phyloP scores from a whole-genome alignment of 148 eudicot species.

The Amaranthus palmeri region DNA sequence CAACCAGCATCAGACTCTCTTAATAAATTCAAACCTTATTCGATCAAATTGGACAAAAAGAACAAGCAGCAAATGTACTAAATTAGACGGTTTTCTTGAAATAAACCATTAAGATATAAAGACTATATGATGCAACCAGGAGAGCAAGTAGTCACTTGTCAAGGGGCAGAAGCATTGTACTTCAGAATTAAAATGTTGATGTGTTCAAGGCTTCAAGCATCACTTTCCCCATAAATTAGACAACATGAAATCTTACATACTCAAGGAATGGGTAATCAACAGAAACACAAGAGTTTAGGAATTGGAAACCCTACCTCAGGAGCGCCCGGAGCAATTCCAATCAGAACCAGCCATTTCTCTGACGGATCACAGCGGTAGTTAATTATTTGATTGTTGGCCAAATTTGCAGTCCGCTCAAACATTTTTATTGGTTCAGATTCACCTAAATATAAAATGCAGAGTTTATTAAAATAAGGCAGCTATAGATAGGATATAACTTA shows the following conservation, averaged over 20 bases:
- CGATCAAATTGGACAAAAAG: no score
- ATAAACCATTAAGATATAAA: background rate
- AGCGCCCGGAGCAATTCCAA: slow-evolving; percentile 93
- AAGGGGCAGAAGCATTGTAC: background rate
- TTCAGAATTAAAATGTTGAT: background rate
- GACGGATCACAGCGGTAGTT: slow-evolving; percentile 85
- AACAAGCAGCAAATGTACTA: no score
- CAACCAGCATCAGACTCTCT: no score
- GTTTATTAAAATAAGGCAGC: background rate
- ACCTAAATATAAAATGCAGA: slow-evolving; percentile 36
- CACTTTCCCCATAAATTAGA: background rate
- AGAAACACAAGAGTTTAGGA: background rate
- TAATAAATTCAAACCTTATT: no score
- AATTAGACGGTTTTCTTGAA: no score
- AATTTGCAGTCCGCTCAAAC: slow-evolving; percentile 91
- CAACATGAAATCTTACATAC: background rate
- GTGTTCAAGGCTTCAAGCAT: background rate
- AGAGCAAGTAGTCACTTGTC: background rate
- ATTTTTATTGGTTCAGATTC: slow-evolving; percentile 83
- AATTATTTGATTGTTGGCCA: slow-evolving; percentile 85
- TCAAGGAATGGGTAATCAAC: background rate
- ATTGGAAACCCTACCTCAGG: slow-evolving; percentile 50
- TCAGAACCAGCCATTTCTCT: slow-evolving; percentile 94
- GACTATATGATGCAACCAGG: background rate
- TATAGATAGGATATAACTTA: background rate